phyloP scores from a whole-genome alignment of 768 basidiomycete species.

The Hericium coralloides region DNA sequence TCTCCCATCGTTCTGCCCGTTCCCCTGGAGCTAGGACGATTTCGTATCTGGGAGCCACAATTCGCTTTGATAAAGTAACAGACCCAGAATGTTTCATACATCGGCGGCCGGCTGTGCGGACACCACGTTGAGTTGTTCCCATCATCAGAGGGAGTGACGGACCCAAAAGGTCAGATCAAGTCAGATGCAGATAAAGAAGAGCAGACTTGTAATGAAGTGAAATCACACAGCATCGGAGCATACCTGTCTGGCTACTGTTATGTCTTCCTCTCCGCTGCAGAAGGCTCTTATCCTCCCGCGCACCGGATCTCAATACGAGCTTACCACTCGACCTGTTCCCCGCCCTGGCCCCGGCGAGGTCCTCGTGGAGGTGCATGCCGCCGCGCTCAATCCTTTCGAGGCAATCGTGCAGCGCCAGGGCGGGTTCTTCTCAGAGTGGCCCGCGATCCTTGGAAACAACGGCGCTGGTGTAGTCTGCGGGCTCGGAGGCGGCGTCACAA shows the following conservation, averaged over 20 bases:
- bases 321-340: neutral
- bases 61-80: too few species aligned
- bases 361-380: constrained; percentile 6
- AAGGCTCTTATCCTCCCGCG: neutral
- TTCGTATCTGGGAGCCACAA: too few species aligned
- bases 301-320: neutral
- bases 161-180: too few species aligned
- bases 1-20: too few species aligned
- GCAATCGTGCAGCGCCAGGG: neutral
- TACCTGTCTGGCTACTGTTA: neutral
- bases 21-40: too few species aligned
- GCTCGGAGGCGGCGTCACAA: constrained; percentile 1
- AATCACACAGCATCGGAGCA: too few species aligned
- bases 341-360: constrained; percentile 7
- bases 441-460: constrained; percentile 7
- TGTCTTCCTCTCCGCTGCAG: neutral
- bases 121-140: too few species aligned
- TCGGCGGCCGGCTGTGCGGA: too few species aligned
- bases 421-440: constrained; percentile 10
- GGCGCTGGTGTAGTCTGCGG: neutral
- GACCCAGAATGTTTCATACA: too few species aligned
- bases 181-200: too few species aligned
- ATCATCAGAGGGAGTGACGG: too few species aligned
- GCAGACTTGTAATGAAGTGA: too few species aligned
- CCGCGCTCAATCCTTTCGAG: constrained; percentile 1